Evolutionary conservation across 768 basidiomycete genomes (phyloP).

Genomic region (Astraeus odoratus): DNA sequence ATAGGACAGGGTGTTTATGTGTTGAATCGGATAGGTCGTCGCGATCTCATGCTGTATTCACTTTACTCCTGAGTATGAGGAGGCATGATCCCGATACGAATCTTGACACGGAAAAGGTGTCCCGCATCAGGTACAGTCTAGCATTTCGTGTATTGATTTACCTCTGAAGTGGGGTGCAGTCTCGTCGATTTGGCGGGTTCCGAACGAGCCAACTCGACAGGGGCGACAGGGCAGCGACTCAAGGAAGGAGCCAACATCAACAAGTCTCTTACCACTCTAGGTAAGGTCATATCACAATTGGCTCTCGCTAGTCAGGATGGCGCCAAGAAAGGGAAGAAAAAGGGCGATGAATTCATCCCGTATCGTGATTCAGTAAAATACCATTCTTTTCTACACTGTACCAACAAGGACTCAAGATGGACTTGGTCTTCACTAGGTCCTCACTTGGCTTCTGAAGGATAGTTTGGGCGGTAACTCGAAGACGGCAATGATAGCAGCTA

Average conservation of each 20-base stretch:
- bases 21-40: conserved; percentile 56
- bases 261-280: conserved; percentile 94
- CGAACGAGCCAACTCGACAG: conserved; percentile 95
- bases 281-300: conserved; percentile 93
- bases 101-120: conserved; percentile 97
- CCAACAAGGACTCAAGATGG: not conserved
- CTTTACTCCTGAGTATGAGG: conserved; percentile 90
- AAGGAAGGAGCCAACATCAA: conserved; percentile 99
- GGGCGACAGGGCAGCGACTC: conserved; percentile 90
- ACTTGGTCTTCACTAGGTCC: conserved; percentile 48
- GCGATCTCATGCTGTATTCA: conserved; percentile 97
- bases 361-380: conserved; percentile 89
- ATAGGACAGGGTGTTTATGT: too few relatives aligned
- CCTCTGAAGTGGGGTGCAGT: conserved; percentile 32
- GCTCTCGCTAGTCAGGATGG: conserved; percentile 51
- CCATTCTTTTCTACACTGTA: not conserved
- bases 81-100: conserved; percentile 77
- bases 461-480: conserved; percentile 95
- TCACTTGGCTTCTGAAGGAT: conserved; percentile 98
- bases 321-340: conserved; percentile 83
- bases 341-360: conserved; percentile 88
- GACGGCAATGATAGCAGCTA: conserved; percentile 99
- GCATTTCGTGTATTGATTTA: not conserved
- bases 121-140: conserved; percentile 73
- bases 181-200: conserved; percentile 96